Evolutionary conservation across 805 yeast genomes (phyloP).

Genomic region (Pichia gijzeniarum): DNA sequence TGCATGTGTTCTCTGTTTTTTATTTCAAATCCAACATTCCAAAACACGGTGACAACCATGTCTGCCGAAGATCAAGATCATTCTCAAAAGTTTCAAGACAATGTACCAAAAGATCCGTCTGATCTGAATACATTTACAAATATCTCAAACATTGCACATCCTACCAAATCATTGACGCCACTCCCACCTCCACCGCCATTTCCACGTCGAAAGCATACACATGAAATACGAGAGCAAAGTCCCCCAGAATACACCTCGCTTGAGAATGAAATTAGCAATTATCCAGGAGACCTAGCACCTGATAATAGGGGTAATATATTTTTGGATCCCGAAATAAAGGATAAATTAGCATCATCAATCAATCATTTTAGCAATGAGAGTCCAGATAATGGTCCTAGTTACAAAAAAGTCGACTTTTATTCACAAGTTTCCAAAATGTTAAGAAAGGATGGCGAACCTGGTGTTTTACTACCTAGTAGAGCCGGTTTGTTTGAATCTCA

Average conservation of each 20-base stretch:
- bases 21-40: too few relatives aligned
- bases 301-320: background rate
- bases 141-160: constrained; percentile 3
- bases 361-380: constrained; percentile 6
- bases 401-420: constrained; percentile 21
- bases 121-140: background rate
- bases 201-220: background rate
- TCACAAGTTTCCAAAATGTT: constrained; percentile 28
- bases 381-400: background rate
- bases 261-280: background rate
- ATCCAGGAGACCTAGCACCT: background rate
- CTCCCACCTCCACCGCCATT: constrained; percentile 8
- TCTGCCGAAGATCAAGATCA: background rate
- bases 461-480: constrained; percentile 32
- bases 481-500: constrained; percentile 33
- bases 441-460: constrained; percentile 22
- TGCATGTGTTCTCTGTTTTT: too few relatives aligned
- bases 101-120: background rate
- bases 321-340: constrained; percentile 23
- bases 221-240: background rate
- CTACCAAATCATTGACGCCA: background rate
- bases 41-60: background rate
- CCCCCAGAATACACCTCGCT: constrained; percentile 1
- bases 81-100: background rate
- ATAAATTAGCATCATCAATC: constrained; percentile 20